These are phyloP conservation scores for Epicoccum sorghinum DNA, from an alignment of 2,329 filamentous ascomycete genomes.

Conservation along the genomic window DNA sequence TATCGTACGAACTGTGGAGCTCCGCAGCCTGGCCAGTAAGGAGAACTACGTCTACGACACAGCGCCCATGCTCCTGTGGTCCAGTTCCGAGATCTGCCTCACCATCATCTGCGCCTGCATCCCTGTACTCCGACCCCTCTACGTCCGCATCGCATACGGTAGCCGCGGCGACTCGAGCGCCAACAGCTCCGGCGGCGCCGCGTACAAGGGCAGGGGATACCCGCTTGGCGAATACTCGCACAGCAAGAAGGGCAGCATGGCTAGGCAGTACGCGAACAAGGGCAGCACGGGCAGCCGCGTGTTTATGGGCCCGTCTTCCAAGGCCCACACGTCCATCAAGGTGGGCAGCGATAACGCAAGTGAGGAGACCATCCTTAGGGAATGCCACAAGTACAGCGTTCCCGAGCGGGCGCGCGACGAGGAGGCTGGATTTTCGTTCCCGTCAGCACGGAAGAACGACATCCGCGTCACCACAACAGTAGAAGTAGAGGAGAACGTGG, in stretches of 20 bases:
- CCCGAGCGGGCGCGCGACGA: slow-evolving; percentile 1
- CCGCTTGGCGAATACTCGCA: slow-evolving; percentile 27
- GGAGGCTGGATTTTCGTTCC: neutral
- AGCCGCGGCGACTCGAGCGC: slow-evolving; percentile 25
- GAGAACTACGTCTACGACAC: slow-evolving; percentile 43
- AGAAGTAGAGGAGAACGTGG: slow-evolving; percentile 14
- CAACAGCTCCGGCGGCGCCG: neutral
- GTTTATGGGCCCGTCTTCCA: slow-evolving; percentile 27
- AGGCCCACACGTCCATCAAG: slow-evolving; percentile 28
- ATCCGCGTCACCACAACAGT: slow-evolving; percentile 15
- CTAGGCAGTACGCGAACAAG: slow-evolving; percentile 5
- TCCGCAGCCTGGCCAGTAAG: slow-evolving; percentile 34
- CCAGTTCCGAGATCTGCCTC: slow-evolving; percentile 52
- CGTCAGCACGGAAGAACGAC: slow-evolving; percentile 4
- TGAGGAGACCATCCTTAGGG: slow-evolving; percentile 36
- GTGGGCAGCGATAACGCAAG: slow-evolving; percentile 32
- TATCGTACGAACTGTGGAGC: slow-evolving; percentile 38
- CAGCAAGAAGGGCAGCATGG: slow-evolving; percentile 22
- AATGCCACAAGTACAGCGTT: slow-evolving; percentile 13
- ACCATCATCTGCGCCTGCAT: slow-evolving; percentile 60
- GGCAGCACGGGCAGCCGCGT: slow-evolving; percentile 17
- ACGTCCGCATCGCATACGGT: slow-evolving; percentile 41
- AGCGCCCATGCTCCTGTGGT: slow-evolving; percentile 40
- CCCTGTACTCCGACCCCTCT: slow-evolving; percentile 52
- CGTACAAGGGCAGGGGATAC: slow-evolving; percentile 18